phyloP scores from a whole-genome alignment of 2,329 filamentous ascomycete species.

The Ceratocystis harringtonii region DNA sequence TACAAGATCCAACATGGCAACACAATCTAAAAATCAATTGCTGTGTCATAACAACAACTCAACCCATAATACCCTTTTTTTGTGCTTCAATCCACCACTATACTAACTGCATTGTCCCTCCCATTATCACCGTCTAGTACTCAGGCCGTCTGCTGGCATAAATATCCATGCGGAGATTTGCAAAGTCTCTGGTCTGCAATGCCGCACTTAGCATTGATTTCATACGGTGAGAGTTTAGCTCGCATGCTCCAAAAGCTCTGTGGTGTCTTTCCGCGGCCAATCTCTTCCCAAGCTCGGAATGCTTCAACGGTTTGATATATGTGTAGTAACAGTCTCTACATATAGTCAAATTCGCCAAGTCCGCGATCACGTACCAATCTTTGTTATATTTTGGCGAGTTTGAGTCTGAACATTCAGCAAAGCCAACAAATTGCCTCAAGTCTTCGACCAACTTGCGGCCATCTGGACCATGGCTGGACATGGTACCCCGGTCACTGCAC shows the following conservation, averaged over 20 bases:
- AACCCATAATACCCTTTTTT: neutral
- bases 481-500: constrained; percentile 28
- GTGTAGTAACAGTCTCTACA: constrained; percentile 74
- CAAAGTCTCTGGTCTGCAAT: constrained; percentile 8
- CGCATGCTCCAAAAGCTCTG: constrained; percentile 46
- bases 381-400: constrained; percentile 52
- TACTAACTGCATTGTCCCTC: neutral
- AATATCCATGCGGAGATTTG: constrained; percentile 11
- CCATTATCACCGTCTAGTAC: neutral
- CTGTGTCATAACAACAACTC: neutral
- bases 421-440: constrained; percentile 37
- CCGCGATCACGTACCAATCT: constrained; percentile 64
- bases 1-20: neutral
- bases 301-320: constrained; percentile 51
- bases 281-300: constrained; percentile 35
- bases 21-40: neutral
- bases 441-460: constrained; percentile 48
- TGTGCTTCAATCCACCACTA: neutral
- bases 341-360: constrained; percentile 62
- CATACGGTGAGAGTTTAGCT: constrained; percentile 72
- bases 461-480: constrained; percentile 31
- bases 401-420: constrained; percentile 32
- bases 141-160: constrained; percentile 11
- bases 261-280: constrained; percentile 48
- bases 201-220: constrained; percentile 54